Base-by-base conservation (phyloP, 495 filamentous ascomycete genomes). In the Filosporella fistucella region DNA sequence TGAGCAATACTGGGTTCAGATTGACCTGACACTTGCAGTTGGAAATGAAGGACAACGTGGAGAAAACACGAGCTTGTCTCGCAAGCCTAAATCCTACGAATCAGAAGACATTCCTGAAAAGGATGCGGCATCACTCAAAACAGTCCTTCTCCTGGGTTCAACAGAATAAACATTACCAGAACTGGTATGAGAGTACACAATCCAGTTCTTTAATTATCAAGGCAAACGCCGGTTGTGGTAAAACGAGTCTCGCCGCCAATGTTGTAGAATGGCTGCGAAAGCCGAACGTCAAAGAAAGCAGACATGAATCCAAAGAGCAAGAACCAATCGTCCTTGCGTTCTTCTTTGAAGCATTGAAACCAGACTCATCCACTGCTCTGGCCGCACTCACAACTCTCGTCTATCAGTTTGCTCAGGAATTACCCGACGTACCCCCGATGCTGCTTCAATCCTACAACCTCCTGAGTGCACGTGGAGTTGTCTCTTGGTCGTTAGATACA, bases 191-290 rank as follows among this genome's bases (percentile, higher is more conserved):
- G 13, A 16, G 6, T n/a, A 8, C 14, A 29, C n/a, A 32, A 29
- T 42, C 46, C 2, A 22, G 28, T 25, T n/a, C 44, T 4, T 40
- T 44, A 26, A 43, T 9, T 6, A 44, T 51, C 2, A 51, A 38
- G 22, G 47, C 47, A 41, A 43, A 16, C 2, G 23, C 47, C 20
- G 47, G 47, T 12, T 51, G 36, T 21, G 47, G 47, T 12, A 44
- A 51, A 28, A 51, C 47, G 13, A 51, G 38, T 14, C 8, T 44
- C 3, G 40, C 47, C 2, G 38, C 47, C 37, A 38, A 44, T 44
- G 20, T 51, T 22, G 3, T 16, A n/a, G 21, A 51, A 11, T 8
- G 8, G 8, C 28, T 30, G 28, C 28, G 28, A 30, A 30, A 30
- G n/a, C n/a, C 8, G 8, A n/a, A 30, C 28, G n/a, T 30, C 28